phyloP scores from a whole-genome alignment of 1,284 basidiomycete species.

The Wolfiporia cocos region DNA sequence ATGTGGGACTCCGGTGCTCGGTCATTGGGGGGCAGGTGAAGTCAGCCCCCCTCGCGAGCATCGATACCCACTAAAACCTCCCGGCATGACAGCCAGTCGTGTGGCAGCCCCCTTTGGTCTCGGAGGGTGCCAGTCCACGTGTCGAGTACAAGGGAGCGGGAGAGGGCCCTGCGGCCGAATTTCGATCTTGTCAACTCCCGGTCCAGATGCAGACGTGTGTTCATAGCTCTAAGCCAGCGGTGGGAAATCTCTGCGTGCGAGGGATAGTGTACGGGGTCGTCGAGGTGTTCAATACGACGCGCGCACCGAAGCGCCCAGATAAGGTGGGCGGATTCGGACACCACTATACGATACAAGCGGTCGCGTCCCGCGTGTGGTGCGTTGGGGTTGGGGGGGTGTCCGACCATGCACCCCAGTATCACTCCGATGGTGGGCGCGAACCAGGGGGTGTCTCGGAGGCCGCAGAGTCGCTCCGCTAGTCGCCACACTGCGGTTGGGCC shows the following conservation, averaged over 20 bases:
- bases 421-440: conserved; percentile 6
- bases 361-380: neutral
- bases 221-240: neutral
- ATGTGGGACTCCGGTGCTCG: neutral
- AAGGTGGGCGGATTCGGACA: neutral
- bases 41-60: neutral
- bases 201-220: neutral
- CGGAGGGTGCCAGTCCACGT: neutral
- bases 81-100: neutral
- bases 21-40: no score
- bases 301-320: neutral
- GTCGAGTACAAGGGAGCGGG: neutral
- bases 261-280: neutral
- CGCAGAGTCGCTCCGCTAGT: conserved; percentile 14
- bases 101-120: neutral
- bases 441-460: conserved; percentile 6
- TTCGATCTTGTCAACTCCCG: neutral
- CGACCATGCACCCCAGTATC: neutral
- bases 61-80: neutral
- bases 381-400: no score
- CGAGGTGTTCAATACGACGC: neutral
- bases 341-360: neutral
- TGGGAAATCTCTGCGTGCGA: neutral
- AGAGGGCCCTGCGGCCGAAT: neutral
- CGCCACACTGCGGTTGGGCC: conserved; percentile 23